Base-by-base conservation (phyloP, 2,329 filamentous ascomycete genomes). In the Aspergillus oerlinghausenensis region DNA sequence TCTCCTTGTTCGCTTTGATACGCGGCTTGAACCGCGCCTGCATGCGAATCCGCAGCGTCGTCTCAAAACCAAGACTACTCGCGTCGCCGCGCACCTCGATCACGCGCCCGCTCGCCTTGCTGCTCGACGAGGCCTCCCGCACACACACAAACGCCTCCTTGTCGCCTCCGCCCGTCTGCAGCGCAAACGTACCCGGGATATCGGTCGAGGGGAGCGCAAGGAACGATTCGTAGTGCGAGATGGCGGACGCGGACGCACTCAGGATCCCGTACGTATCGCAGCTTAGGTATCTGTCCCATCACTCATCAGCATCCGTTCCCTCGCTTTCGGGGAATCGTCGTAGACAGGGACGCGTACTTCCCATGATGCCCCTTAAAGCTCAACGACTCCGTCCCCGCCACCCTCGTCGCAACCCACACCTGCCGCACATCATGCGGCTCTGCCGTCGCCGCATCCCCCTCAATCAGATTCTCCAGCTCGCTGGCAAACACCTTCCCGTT, bases 341-440 rank as follows among this genome's bases (percentile, higher is more conserved):
- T 23, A 49, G 40, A 26, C 29, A 42, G n/a, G 26, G 0, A 42
- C 35, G 53, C 48, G 66, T 68, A 92, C 88, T 84, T 88, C 60
- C 92, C 92, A 74, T 97, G 90, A 66, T 93, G 89, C 0, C 91
- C 90, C 75, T 96, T 97, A 73, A 99, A 89, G 56, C 89, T 88
- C 65, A 90, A 88, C 35, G 83, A 82, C 61, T 95, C 90, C 1
- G 89, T 93, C 3, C 93, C 93, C 0, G 88, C 84, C 11, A 97
- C 87, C 63, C 83, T 84, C 65, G 89, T 96, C 58, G 90, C 91
- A 62, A 97, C 85, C 90, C 93, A 99, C 17, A 99, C 94, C 77
- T 97, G 92, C 59, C 93, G 82, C 58, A 97, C 92, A 72, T 97
- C 92, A 73, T 97, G 92, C 51, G 94, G 94, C 76, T 99, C 94